Evolutionary conservation across 805 yeast genomes (phyloP).

Genomic region (Lipomyces yamanashiensis): DNA sequence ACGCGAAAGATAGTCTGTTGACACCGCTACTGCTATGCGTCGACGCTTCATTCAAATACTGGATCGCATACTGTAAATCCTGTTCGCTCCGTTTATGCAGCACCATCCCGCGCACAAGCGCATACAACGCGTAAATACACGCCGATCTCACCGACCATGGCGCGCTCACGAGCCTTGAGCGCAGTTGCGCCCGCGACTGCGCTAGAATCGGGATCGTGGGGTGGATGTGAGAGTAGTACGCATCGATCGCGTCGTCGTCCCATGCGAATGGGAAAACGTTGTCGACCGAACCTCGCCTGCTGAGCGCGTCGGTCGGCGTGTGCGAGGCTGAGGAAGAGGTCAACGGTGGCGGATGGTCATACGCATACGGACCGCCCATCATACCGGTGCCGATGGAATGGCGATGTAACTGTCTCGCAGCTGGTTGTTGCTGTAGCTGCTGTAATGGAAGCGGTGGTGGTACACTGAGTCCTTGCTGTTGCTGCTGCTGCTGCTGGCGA

Average conservation of each 20-base stretch:
- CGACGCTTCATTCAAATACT: conserved; percentile 27
- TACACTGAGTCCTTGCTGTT: neutral
- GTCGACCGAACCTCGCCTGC: conserved; percentile 7
- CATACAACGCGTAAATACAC: conserved; percentile 38
- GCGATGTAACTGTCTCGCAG: conserved; percentile 10
- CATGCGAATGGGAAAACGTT: conserved; percentile 21
- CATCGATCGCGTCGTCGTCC: conserved; percentile 44
- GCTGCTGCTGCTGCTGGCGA: conserved; percentile 9
- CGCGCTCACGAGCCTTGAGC: conserved; percentile 41
- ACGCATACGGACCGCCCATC: conserved; percentile 13
- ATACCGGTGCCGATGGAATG: conserved; percentile 24
- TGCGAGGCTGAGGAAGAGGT: neutral
- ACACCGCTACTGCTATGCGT: neutral
- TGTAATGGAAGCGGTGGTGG: neutral
- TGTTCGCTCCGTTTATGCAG: conserved; percentile 4
- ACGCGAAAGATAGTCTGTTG: conserved; percentile 7
- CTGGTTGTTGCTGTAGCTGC: conserved; percentile 5
- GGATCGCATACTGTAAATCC: conserved; percentile 25
- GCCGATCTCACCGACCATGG: conserved; percentile 40
- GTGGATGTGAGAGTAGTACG: conserved; percentile 47
- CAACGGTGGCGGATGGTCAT: neutral
- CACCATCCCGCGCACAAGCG: conserved; percentile 18
- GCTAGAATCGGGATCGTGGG: conserved; percentile 49
- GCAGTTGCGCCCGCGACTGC: conserved; percentile 43
- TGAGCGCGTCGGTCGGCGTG: conserved; percentile 2